phyloP scores from a whole-genome alignment of 2,329 filamentous ascomycete genomes.

The Ophiostoma sp. region DNA sequence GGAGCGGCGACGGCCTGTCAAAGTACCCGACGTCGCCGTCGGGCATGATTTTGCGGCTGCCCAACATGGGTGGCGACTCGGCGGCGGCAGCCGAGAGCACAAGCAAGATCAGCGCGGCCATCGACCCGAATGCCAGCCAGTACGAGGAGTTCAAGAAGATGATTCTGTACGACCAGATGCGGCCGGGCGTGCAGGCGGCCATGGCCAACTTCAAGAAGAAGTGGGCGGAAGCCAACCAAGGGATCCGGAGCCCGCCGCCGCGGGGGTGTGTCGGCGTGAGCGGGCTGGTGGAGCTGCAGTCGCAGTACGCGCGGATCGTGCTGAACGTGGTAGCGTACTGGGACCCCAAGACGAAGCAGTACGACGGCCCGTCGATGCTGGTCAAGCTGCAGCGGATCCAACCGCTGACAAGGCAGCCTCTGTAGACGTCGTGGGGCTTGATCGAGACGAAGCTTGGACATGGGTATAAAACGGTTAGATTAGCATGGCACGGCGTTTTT shows the following conservation, averaged over 20 bases:
- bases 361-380: conserved; percentile 36
- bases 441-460: not conserved
- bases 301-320: conserved; percentile 43
- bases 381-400: conserved; percentile 44
- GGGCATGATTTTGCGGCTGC: not conserved
- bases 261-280: conserved; percentile 50
- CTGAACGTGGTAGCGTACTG: conserved; percentile 52
- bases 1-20: conserved; percentile 26
- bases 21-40: conserved; percentile 20
- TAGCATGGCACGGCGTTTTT: conserved; percentile 7
- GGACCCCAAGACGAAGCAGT: conserved; percentile 50
- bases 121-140: conserved; percentile 18
- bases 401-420: conserved; percentile 37
- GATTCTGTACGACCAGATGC: conserved; percentile 25
- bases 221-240: conserved; percentile 45
- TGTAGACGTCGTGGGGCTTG: not conserved
- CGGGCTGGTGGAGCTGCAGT: conserved; percentile 51
- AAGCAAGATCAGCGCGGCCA: not conserved
- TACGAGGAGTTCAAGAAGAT: conserved; percentile 8
- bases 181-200: conserved; percentile 34
- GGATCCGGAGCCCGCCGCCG: conserved; percentile 40
- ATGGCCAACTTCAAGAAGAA: conserved; percentile 36
- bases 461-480: not conserved
- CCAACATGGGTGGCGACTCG: not conserved
- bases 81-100: not conserved